Evolutionary conservation across 2,329 filamentous ascomycete species (phyloP), one percentile per base, ranked within the genome.

Genomic region (Calonectria honghensis): DNA sequence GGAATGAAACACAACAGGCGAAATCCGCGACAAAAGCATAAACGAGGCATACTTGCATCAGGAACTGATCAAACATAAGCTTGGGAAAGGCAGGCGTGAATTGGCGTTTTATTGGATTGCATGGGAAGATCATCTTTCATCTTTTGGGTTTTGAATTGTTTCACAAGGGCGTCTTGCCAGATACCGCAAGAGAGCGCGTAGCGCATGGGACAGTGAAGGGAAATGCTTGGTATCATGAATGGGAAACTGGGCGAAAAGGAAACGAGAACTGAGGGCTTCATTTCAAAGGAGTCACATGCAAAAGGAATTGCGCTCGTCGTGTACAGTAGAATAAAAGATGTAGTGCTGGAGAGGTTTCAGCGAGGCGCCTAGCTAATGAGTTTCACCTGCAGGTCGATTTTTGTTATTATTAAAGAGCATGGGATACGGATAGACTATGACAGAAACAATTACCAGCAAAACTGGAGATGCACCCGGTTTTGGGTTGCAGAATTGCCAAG

Each of bases 301-400:
- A 75, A 52, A 39, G 35, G 65, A 24, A 48, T 68, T 35, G 76
- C 66, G 27, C 68, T 57, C 65, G 65, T 76, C 76, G 70, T 79
- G 78, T 79, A 80, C 72, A 79, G 70, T 79, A 79, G 78, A 79
- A 73, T 70, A 76, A 77, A 79, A 61, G 50, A 65, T 24, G 24
- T 68, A 39, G 31, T 27, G 48, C 51, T 31, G 52, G 32, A 39
- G 37, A 16, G 68, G 18, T 45, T 68, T 54, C 59, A 74, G 70
- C 52, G 65, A 68, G 74, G 68, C 59, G 50, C 74, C 72, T 29
- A 75, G 50, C 66, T 70, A 73, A 73, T 72, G 51, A 64, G 73
- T 65, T 67, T 71, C 68, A 68, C 45, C 54, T 31, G 37, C 18
- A 57, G 27, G 68, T 20, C 37, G 66, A 24, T 35, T 68, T 29